Conservation (phyloP, 225 moss, liverwort and hornwort species). For the Physcomitrium patens region DNA sequence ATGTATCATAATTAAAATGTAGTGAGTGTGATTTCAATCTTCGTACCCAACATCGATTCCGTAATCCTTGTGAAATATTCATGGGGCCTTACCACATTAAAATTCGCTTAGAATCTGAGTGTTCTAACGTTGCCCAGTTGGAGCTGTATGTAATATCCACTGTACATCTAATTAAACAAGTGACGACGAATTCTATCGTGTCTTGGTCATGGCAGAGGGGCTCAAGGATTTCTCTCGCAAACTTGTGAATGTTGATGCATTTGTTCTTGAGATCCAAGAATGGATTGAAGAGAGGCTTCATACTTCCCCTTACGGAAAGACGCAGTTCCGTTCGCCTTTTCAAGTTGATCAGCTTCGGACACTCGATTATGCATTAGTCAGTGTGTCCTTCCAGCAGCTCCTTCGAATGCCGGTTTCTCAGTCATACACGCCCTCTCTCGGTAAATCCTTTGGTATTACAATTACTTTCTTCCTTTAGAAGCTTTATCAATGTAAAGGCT, state of each 20-base stretch:
- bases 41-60: slow-evolving; percentile 19
- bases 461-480: background rate
- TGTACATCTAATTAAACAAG: background rate
- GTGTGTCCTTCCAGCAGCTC: slow-evolving; percentile 92
- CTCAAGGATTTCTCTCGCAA: slow-evolving; percentile 81
- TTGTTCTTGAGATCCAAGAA: slow-evolving; percentile 71
- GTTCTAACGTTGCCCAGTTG: slow-evolving; percentile 15
- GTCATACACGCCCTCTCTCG: slow-evolving; percentile 49
- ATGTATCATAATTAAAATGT: background rate
- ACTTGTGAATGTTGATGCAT: slow-evolving; percentile 69
- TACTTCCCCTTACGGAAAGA: slow-evolving; percentile 55
- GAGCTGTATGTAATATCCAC: background rate
- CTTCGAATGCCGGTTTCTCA: slow-evolving; percentile 81
- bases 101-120: slow-evolving; percentile 9
- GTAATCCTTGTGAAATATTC: slow-evolving; percentile 15
- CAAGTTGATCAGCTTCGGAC: slow-evolving; percentile 84
- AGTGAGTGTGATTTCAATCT: slow-evolving; percentile 14
- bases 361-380: slow-evolving; percentile 91
- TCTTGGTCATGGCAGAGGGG: slow-evolving; percentile 52
- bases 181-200: slow-evolving; percentile 19
- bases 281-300: slow-evolving; percentile 86
- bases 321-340: slow-evolving; percentile 72
- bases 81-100: background rate
- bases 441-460: slow-evolving; percentile 33
- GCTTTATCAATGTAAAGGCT: background rate